A percentile compares a stretch with the other conserved stretches of the same genome.
phyloP scores from a whole-genome alignment of 371 early-diverging fungal genomes.

The Mucor indicus region DNA sequence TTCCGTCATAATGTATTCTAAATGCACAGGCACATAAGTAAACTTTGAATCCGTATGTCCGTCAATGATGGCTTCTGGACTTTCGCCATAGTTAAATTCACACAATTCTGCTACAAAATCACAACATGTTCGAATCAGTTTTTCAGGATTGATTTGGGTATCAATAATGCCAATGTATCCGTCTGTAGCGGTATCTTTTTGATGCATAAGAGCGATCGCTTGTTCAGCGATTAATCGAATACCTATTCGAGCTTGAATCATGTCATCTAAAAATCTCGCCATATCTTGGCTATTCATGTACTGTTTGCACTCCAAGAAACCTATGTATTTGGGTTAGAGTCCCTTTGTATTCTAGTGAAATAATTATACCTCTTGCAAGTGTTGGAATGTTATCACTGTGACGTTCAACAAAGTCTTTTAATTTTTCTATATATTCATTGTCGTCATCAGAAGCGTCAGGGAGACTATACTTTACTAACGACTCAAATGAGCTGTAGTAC shows the following conservation, averaged over 20 bases:
- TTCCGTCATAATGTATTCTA: constrained; percentile 94
- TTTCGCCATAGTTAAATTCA: constrained; percentile 85
- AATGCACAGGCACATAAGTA: constrained; percentile 91
- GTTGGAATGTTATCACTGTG: constrained; percentile 85
- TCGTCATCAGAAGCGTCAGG: constrained; percentile 46
- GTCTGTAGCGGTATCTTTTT: constrained; percentile 25
- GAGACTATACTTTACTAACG: constrained; percentile 53
- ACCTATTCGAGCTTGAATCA: constrained; percentile 94
- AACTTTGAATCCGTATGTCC: constrained; percentile 80
- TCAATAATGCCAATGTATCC: constrained; percentile 87
- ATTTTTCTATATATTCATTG: constrained; percentile 56
- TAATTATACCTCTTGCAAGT: constrained; percentile 69
- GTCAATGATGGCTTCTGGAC: constrained; percentile 55
- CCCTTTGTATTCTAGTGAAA: not conserved
- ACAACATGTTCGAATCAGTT: constrained; percentile 64
- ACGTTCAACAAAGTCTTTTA: constrained; percentile 69
- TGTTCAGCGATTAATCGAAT: constrained; percentile 94
- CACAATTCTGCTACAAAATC: constrained; percentile 84
- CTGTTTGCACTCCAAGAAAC: constrained; percentile 73
- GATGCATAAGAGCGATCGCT: constrained; percentile 79
- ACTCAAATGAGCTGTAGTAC: constrained; percentile 81
- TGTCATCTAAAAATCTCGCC: constrained; percentile 79
- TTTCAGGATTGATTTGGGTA: constrained; percentile 68
- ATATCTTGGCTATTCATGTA: constrained; percentile 80
- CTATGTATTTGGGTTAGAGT: constrained; percentile 25